A percentile compares a stretch with the other conserved stretches of the same genome.
phyloP scores from a whole-genome alignment of 2,329 filamentous ascomycete genomes.

The Sporothrix euskadiensis region DNA sequence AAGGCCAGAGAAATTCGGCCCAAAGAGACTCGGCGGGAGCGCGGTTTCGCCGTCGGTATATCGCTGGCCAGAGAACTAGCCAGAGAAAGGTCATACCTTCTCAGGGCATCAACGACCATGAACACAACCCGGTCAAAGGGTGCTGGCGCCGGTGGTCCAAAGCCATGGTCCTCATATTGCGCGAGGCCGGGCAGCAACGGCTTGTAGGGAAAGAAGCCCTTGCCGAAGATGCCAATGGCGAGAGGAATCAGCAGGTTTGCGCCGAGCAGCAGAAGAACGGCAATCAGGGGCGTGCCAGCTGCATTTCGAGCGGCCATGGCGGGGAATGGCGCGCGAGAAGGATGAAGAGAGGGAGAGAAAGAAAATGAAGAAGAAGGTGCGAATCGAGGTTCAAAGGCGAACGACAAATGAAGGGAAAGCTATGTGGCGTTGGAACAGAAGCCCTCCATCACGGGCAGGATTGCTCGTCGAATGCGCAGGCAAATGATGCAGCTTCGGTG shows the following conservation, averaged over 20 bases:
- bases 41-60: background rate
- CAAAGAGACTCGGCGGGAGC: background rate
- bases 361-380: background rate
- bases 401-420: background rate
- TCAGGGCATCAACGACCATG: slow-evolving; percentile 95
- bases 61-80: background rate
- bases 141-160: slow-evolving; percentile 60
- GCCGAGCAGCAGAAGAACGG: slow-evolving; percentile 54
- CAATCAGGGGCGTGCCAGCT: slow-evolving; percentile 12
- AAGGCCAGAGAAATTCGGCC: background rate
- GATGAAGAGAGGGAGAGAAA: background rate
- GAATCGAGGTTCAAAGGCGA: background rate
- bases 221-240: slow-evolving; percentile 75
- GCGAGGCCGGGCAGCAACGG: slow-evolving; percentile 86
- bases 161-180: slow-evolving; percentile 58
- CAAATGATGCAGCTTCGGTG: background rate
- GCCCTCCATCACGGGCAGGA: slow-evolving; percentile 22
- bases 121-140: slow-evolving; percentile 90
- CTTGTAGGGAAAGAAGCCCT: slow-evolving; percentile 97
- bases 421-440: background rate
- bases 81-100: slow-evolving; percentile 58
- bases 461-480: background rate
- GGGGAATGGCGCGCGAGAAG: background rate
- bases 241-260: slow-evolving; percentile 78
- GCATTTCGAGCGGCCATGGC: slow-evolving; percentile 10